Conservation (phyloP, 2,329 filamentous ascomycete species). For the Colletotrichum tabaci region DNA sequence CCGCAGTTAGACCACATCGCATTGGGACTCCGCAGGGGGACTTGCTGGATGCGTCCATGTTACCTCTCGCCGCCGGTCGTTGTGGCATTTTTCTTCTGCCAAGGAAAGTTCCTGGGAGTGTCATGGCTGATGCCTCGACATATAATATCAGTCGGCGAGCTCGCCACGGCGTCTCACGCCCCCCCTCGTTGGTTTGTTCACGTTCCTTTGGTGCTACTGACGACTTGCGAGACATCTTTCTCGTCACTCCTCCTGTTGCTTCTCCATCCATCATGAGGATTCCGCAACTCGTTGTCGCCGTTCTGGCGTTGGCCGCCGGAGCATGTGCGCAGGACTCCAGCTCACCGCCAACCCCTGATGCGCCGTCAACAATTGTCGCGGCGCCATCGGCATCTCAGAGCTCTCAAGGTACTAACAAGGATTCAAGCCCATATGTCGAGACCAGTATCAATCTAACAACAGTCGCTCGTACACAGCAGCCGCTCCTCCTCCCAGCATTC, state of each 20-base stretch:
- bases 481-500: not conserved
- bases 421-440: too few species aligned
- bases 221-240: not conserved
- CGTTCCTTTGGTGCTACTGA: not conserved
- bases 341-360: not conserved
- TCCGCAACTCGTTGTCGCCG: not conserved
- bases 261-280: slow-evolving; percentile 13
- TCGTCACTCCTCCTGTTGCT: not conserved
- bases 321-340: slow-evolving; percentile 18
- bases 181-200: not conserved
- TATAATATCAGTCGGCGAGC: not conserved
- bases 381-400: not conserved
- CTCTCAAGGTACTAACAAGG: slow-evolving; percentile 1
- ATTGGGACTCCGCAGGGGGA: not conserved
- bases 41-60: not conserved
- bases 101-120: not conserved
- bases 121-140: not conserved
- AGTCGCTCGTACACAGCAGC: not conserved
- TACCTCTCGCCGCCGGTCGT: not conserved
- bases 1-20: not conserved
- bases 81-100: not conserved
- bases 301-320: not conserved
- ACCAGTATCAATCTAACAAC: not conserved
- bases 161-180: not conserved
- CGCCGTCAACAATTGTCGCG: not conserved